Percentiles rank a stretch among this genome's conserved stretches.
Conservation (phyloP, 768 basidiomycete species). For the Psilocybe cyanescens region DNA sequence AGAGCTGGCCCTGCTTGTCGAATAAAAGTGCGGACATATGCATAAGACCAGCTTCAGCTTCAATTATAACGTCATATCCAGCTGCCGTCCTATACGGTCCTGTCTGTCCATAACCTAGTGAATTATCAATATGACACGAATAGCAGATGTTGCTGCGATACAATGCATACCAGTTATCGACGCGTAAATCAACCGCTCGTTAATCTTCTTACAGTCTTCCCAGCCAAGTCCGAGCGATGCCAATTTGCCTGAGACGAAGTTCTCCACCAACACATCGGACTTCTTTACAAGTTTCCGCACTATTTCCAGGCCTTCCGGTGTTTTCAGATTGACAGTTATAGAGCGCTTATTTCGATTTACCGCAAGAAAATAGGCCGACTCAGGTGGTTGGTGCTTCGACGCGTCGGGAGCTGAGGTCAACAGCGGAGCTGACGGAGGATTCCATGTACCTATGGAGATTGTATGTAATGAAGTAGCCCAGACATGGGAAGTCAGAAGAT, state of each 20-base stretch:
- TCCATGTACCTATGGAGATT: slow-evolving; percentile 58
- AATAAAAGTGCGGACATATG: slow-evolving; percentile 65
- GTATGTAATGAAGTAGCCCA: background rate
- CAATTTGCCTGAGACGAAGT: slow-evolving; percentile 86
- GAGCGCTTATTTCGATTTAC: slow-evolving; percentile 91
- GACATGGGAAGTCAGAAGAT: background rate
- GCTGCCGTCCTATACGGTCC: slow-evolving; percentile 85
- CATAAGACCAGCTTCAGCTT: slow-evolving; percentile 94
- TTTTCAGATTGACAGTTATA: slow-evolving; percentile 88
- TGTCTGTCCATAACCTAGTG: slow-evolving; percentile 63
- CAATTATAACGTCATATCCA: slow-evolving; percentile 87
- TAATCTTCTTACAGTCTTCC: slow-evolving; percentile 78
- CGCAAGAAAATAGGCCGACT: slow-evolving; percentile 92
- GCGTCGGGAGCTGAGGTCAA: slow-evolving; percentile 51
- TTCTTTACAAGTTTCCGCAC: slow-evolving; percentile 68
- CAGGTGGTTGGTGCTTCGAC: slow-evolving; percentile 74
- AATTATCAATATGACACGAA: no score
- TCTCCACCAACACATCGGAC: slow-evolving; percentile 90
- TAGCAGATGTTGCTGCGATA: background rate
- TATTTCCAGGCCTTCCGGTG: slow-evolving; percentile 74
- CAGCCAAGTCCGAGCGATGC: slow-evolving; percentile 84
- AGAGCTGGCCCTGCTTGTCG: background rate
- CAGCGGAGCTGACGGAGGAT: slow-evolving; percentile 61
- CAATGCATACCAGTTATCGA: slow-evolving; percentile 76
- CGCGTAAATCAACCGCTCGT: slow-evolving; percentile 83